Conservation (phyloP, 305 asterid species). For the Fraxinus dipetala region DNA sequence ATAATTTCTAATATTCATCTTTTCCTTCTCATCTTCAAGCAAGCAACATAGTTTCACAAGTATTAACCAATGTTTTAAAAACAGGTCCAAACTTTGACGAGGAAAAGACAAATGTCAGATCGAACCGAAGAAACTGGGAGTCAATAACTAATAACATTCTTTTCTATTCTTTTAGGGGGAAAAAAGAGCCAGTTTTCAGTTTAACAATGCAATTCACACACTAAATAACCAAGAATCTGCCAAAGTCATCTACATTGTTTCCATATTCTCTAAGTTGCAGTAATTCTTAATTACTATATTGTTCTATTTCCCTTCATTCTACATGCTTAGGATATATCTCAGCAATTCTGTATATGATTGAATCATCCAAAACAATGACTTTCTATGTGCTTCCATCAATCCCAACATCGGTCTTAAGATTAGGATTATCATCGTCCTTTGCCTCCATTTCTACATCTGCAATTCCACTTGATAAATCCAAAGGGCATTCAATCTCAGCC, state of each 20-base stretch:
- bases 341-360: neutral
- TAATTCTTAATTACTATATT: neutral
- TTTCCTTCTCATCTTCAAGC: too few relatives aligned
- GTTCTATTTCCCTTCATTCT: neutral
- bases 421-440: neutral
- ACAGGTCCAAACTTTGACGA: too few relatives aligned
- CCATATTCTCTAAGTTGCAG: neutral
- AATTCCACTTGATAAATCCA: conserved; percentile 19
- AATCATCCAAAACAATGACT: conserved; percentile 14
- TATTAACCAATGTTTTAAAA: too few relatives aligned
- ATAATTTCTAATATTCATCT: too few relatives aligned
- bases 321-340: neutral
- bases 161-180: neutral
- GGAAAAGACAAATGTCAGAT: too few relatives aligned
- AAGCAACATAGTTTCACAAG: too few relatives aligned
- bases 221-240: neutral
- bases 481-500: neutral
- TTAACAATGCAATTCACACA: neutral
- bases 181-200: neutral
- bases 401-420: neutral
- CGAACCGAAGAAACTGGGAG: too few relatives aligned
- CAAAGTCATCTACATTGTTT: neutral
- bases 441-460: conserved; percentile 27
- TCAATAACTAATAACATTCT: neutral
- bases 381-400: neutral